Base-by-base conservation (phyloP, 2,329 filamentous ascomycete species). In the Diaporthe aspalathi region DNA sequence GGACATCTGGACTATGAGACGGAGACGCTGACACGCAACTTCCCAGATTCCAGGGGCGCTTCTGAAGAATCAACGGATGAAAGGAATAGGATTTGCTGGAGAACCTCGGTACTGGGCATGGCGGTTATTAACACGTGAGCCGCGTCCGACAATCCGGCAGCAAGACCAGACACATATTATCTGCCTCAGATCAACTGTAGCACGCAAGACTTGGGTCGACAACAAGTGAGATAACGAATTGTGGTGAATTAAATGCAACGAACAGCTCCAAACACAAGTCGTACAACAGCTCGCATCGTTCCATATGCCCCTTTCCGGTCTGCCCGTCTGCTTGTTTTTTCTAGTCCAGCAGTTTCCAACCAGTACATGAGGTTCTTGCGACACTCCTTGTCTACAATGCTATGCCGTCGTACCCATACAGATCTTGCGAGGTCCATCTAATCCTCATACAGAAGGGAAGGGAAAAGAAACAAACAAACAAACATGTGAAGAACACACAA, bases 351-450 rank as follows among this genome's bases (percentile, higher is more conserved):
- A 35, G 20, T 65, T n/a, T n/a, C n/a, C n/a, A n/a, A 69, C 68
- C 57, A 32, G 38, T 63, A 70, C 68, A 66, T 57, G 57, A 32
- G 54, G 67, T 69, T 57, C 70, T 72, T 65, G 70, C 67, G 67
- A 72, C 67, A 45, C 11, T 43, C 35, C 40, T 20, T 67, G 56
- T 72, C 66, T 71, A 69, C 35, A n/a, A 29, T 70, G 56, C 56
- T 12, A 45, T 60, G 56, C 60, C 43, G 12, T 63, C 27, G 24
- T 53, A 40, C 56, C 68, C 54, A n/a, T 70, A 43, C 47, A 52
- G 27, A 8, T 68, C 66, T 56, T 68, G 52, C 66, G 66, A 68
- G 53, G 66, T 68, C 66, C 52, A 49, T 68, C 66, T 68, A 68
- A 22, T 35, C 12, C 29, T 38, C 60, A 35, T 24, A 27, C 43